Evolutionary conservation across 2,329 filamentous ascomycete genomes (phyloP).

Genomic region (Trichoderma breve): DNA sequence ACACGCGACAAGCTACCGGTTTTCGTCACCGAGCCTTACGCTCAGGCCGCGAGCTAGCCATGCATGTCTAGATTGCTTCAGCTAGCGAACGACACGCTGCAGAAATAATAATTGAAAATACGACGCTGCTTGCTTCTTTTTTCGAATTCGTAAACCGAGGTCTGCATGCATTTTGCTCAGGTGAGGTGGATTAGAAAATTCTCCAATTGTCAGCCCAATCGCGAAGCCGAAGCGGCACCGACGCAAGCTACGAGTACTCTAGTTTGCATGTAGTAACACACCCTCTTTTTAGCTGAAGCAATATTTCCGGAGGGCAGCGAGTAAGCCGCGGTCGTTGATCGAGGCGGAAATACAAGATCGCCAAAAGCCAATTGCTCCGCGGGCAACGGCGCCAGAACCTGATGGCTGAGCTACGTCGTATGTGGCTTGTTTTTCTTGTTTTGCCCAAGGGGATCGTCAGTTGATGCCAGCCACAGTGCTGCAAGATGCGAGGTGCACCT

Average conservation of each 20-base stretch:
- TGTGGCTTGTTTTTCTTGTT: background rate
- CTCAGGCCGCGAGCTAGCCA: conserved; percentile 1
- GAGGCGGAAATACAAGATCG: background rate
- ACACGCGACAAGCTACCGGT: conserved; percentile 19
- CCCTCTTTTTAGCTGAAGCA: background rate
- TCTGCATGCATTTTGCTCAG: background rate
- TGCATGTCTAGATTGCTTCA: background rate
- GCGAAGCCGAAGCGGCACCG: conserved; percentile 3
- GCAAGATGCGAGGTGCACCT: background rate
- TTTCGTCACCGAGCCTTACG: conserved; percentile 19
- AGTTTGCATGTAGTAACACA: background rate
- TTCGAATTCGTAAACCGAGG: background rate
- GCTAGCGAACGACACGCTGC: background rate
- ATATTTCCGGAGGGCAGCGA: background rate
- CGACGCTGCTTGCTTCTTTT: background rate
- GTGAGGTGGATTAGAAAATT: background rate
- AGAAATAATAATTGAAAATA: background rate
- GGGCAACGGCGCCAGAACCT: background rate
- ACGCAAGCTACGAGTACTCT: background rate
- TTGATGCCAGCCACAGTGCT: background rate
- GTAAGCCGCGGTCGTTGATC: background rate
- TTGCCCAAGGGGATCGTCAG: background rate
- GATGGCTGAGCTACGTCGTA: background rate
- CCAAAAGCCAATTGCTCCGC: background rate
- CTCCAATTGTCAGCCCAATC: background rate